Base-by-base conservation (phyloP, 768 basidiomycete species). In the Leucogyrophana mollusca region DNA sequence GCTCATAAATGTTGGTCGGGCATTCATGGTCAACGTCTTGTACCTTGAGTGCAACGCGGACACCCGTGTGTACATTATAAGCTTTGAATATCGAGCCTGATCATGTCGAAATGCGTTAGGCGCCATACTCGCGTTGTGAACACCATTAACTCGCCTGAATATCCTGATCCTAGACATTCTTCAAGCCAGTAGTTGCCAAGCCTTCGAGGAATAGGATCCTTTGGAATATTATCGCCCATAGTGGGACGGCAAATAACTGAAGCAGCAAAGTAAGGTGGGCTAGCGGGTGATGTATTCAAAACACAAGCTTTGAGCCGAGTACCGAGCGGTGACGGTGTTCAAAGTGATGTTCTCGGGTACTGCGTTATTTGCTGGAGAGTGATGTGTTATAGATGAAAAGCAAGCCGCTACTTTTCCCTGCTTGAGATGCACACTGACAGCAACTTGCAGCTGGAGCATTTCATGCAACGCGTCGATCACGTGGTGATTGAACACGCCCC, bases 1-100 rank as follows among this genome's bases (percentile, higher is more conserved):
- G 78, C 58, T 90, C 87, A 44, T 83, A 87, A 23, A 66, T 70
- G 57, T 90, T 90, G 3, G 87, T 88, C 0, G 85, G 88, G 56
- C 85, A 89, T 58, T 84, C 79, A 47, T 87, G 81, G 52, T 88
- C 71, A 17, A 79, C 66, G 46, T 74, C 71, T 62, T 90, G 87
- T 9, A 90, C 68, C 60, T 90, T 90, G 44, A 90, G 72, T 2
- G 87, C 87, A 34, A 85, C 85, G n/a, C 73, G 60, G 34, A 82
- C 73, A 16, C 72, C 69, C 3, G 69, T 82, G 56, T 80, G 71
- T 1, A 88, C 51, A 53, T 90, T 65, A 11, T 56, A 60, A 1
- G 88, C 87, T 17, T 76, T 72, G 56, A 74, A 90, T 47, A 89
- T 90, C 14, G 83, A 80, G 33, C 88, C 87, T 89, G 52, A 5